Evolutionary conservation across 371 early-diverging fungal species (phyloP), one percentile per base, ranked within the genome.

Genomic region (Mucor circinelloides): DNA sequence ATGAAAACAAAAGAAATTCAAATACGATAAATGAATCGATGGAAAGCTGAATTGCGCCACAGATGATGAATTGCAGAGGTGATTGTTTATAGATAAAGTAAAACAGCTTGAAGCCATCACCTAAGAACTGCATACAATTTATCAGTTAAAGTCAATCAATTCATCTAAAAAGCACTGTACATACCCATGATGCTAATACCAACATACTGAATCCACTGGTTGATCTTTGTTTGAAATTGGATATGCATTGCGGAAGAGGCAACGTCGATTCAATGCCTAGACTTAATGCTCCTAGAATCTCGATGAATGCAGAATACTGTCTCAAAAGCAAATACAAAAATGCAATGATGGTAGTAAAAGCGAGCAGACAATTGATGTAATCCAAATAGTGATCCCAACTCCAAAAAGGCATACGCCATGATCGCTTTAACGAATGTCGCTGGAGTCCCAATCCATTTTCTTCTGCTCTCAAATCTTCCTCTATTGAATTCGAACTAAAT

Each of bases 61-160:
- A 90, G 15, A 85, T 75, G 46, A 85, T 70, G 46, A 90, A 90
- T 63, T 90, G 89, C n/a, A 85, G 66, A n/a, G 89, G 89, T 21
- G 87, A 74, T 21, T 73, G 60, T 7, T 81, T 84, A 46, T 65
- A 76, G n/a, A 86, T 76, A 61, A 87, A 90, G 58, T 89, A 88
- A 68, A 81, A 83, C 9, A 86, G 73, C 70, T 90, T 90, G 73
- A 89, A 88, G 9, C 83, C 71, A 64, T 90, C 90, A n/a, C 90
- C 90, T 38, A 85, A 40, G 21, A 87, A 80, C 89, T 80, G 69
- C 6, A 44, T 2, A 31, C 36, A 28, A 48, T 32, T 13, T 38
- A 17, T n/a, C 44, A 19, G 15, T 36, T 30, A 9, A 19, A 1
- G 12, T 19, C 44, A 3, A 31, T 30, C 21, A 7, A 25, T 40